These are phyloP conservation scores for Thymus quinquecostatus DNA, from an alignment of 257 asterid species.

Conservation along the genomic window DNA sequence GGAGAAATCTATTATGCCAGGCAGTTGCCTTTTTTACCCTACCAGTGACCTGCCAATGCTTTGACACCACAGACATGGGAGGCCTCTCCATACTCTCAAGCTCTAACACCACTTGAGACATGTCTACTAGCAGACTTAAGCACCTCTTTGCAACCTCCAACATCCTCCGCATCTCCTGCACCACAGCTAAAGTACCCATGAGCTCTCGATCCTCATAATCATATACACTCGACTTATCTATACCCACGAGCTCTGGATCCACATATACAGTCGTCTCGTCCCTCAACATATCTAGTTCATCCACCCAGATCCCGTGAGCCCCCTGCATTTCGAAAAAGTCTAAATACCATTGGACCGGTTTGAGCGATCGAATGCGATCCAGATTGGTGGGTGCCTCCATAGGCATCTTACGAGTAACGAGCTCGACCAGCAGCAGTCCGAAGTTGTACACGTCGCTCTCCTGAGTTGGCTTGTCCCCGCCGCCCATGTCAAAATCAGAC, in stretches of 20 bases:
- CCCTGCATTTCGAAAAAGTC: too few species aligned
- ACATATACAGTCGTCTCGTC: neutral
- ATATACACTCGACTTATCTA: too few species aligned
- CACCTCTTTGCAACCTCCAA: neutral
- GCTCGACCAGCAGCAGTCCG: slow-evolving; percentile 38
- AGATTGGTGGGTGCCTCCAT: neutral
- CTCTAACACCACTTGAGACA: neutral
- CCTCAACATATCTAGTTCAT: neutral
- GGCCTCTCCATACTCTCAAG: neutral
- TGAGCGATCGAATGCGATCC: neutral
- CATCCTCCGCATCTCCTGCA: neutral
- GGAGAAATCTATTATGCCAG: too few species aligned
- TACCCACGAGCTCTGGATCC: neutral
- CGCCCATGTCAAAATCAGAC: neutral
- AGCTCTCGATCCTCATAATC: too few species aligned
- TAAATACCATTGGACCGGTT: neutral
- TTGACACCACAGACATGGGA: too few species aligned
- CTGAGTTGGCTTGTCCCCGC: neutral
- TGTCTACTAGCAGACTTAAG: neutral
- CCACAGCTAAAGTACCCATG: neutral
- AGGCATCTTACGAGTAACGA: slow-evolving; percentile 34
- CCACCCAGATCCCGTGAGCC: neutral
- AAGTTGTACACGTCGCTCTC: slow-evolving; percentile 34
- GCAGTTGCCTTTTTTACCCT: too few species aligned
- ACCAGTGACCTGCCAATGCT: too few species aligned